Conservation (phyloP, 306 rosid genomes). For the Rubus idaeus region DNA sequence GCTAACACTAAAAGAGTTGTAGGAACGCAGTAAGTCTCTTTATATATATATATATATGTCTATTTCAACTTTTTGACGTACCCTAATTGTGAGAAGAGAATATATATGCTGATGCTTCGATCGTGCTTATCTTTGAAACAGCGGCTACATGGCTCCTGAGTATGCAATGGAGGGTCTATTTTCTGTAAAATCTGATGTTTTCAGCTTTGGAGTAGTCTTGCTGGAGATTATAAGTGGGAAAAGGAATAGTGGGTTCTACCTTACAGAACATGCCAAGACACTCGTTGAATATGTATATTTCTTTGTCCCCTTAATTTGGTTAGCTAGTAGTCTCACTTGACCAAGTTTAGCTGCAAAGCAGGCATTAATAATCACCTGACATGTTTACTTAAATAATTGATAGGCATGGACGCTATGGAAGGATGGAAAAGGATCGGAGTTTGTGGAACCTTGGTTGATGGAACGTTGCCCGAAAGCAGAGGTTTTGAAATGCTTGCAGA, state of each 20-base stretch:
- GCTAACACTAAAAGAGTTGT: constrained; percentile 57
- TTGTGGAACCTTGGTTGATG: constrained; percentile 41
- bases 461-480: constrained; percentile 24
- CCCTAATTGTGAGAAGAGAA: not conserved
- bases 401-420: constrained; percentile 57
- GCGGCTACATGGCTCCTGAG: constrained; percentile 65
- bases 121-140: constrained; percentile 13
- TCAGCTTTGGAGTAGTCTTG: constrained; percentile 59
- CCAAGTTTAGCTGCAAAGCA: not conserved
- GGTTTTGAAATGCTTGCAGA: constrained; percentile 38
- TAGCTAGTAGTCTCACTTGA: not conserved
- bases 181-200: constrained; percentile 55
- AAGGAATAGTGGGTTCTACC: constrained; percentile 42
- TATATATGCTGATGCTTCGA: not conserved
- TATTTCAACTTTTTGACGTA: too few relatives aligned
- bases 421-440: constrained; percentile 41
- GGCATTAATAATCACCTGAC: not conserved
- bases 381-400: not conserved
- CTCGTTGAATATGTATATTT: constrained; percentile 50
- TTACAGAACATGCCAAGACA: constrained; percentile 38
- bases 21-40: constrained; percentile 53
- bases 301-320: too few relatives aligned
- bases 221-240: constrained; percentile 56
- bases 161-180: constrained; percentile 62
- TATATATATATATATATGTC: too few relatives aligned